Percentiles rank a stretch among this genome's conserved stretches.
phyloP scores from a whole-genome alignment of 2,329 filamentous ascomycete genomes.

The Scolecobasidium constrictum region DNA sequence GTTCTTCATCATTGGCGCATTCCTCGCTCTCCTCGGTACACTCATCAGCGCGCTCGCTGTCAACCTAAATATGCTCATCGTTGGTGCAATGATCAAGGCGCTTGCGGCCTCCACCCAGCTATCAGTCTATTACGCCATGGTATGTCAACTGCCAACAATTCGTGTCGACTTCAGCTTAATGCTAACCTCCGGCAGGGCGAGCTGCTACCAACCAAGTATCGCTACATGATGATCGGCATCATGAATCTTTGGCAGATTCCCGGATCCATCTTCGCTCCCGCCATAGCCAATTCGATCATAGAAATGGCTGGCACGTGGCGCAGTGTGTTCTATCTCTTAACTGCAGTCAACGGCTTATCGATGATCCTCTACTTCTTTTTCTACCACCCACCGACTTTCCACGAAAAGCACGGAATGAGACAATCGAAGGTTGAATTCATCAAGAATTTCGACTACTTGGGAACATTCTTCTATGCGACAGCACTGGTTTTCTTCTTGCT shows the following conservation, averaged over 20 bases:
- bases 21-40: constrained; percentile 13
- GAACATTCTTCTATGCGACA: constrained; percentile 31
- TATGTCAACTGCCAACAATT: no score
- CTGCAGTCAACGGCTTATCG: constrained; percentile 7
- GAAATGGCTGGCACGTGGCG: constrained; percentile 9
- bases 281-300: constrained; percentile 4
- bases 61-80: constrained; percentile 13
- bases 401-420: constrained; percentile 10
- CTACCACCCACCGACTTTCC: constrained; percentile 11
- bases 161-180: no score
- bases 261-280: constrained; percentile 8
- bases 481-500: constrained; percentile 33
- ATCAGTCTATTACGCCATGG: constrained; percentile 13
- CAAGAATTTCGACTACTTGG: constrained; percentile 24
- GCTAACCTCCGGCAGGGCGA: no score
- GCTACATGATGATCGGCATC: constrained; percentile 13
- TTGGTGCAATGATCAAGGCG: constrained; percentile 14
- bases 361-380: constrained; percentile 9
- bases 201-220: constrained; percentile 14
- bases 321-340: constrained; percentile 11
- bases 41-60: constrained; percentile 14
- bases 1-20: constrained; percentile 15
- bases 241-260: constrained; percentile 14
- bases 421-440: constrained; percentile 11
- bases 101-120: constrained; percentile 14